Percentiles rank a stretch among this genome's conserved stretches.
phyloP scores from a whole-genome alignment of 2,329 filamentous ascomycete genomes.

The Diplodia corticola region DNA sequence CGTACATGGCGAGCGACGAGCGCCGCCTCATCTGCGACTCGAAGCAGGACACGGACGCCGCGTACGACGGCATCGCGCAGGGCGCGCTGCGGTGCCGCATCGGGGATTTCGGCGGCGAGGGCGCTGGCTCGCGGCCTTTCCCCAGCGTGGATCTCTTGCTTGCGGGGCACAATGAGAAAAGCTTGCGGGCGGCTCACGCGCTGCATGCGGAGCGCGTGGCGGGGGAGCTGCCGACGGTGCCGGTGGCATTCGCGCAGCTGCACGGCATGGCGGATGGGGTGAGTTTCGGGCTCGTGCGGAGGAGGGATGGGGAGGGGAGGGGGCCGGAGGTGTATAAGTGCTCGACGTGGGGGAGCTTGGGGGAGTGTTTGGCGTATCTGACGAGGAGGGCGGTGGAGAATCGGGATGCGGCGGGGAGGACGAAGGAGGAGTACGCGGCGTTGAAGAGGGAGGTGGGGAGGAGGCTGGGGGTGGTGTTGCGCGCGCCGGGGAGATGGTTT shows the following conservation, averaged over 20 bases:
- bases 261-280: slow-evolving; percentile 97
- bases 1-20: slow-evolving; percentile 55
- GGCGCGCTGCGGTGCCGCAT: slow-evolving; percentile 56
- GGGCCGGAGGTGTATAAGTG: slow-evolving; percentile 50
- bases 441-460: slow-evolving; percentile 32
- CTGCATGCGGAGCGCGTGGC: slow-evolving; percentile 51
- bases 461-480: slow-evolving; percentile 27
- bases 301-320: slow-evolving; percentile 52
- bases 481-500: slow-evolving; percentile 19
- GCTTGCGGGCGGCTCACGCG: slow-evolving; percentile 50
- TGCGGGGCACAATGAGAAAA: slow-evolving; percentile 78
- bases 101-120: slow-evolving; percentile 43
- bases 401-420: slow-evolving; percentile 47
- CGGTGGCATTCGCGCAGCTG: slow-evolving; percentile 70
- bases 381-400: slow-evolving; percentile 60
- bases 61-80: slow-evolving; percentile 69
- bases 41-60: slow-evolving; percentile 56
- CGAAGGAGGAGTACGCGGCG: slow-evolving; percentile 34
- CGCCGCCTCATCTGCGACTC: slow-evolving; percentile 54
- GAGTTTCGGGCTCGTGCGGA: slow-evolving; percentile 57
- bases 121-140: slow-evolving; percentile 39
- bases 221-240: slow-evolving; percentile 45
- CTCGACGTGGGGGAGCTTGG: slow-evolving; percentile 57
- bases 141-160: slow-evolving; percentile 66
- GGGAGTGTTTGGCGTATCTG: slow-evolving; percentile 79